Conservation (phyloP, 2,329 filamentous ascomycete genomes). For the Claviceps spartinae region DNA sequence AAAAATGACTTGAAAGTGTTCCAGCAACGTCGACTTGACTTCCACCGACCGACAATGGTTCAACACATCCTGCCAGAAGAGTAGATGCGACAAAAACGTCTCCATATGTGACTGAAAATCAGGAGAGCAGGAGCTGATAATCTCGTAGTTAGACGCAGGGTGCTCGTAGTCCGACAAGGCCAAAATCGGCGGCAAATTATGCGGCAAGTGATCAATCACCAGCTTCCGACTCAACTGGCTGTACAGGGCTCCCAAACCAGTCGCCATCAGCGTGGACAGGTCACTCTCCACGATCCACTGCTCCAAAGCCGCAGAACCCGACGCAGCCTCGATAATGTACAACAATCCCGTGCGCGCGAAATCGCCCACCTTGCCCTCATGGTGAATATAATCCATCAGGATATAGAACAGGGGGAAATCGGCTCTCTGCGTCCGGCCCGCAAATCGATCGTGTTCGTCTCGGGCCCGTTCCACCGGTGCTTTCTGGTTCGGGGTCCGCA, state of each 20-base stretch:
- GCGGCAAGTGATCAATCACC: constrained; percentile 62
- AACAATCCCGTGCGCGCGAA: constrained; percentile 88
- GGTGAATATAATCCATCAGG: constrained; percentile 90
- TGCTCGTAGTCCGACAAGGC: constrained; percentile 81
- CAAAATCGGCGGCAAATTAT: constrained; percentile 69
- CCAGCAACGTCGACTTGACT: constrained; percentile 81
- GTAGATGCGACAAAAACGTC: constrained; percentile 84
- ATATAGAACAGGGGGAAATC: constrained; percentile 96
- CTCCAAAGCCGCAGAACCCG: constrained; percentile 68
- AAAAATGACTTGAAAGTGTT: constrained; percentile 96
- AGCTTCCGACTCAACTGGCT: constrained; percentile 61
- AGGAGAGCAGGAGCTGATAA: constrained; percentile 58
- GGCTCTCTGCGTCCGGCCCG: constrained; percentile 72
- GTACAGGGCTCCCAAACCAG: constrained; percentile 68
- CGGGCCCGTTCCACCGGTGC: constrained; percentile 23
- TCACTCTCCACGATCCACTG: constrained; percentile 97
- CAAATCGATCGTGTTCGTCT: constrained; percentile 64
- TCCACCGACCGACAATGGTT: constrained; percentile 89
- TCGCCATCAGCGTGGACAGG: constrained; percentile 92
- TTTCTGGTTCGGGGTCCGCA: constrained; percentile 6
- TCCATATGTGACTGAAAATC: constrained; percentile 78
- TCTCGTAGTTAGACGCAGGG: constrained; percentile 52
- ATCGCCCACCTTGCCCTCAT: constrained; percentile 86
- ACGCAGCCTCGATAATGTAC: constrained; percentile 91
- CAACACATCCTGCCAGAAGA: constrained; percentile 97